A percentile compares a stretch with the other conserved stretches of the same genome.
Conservation (phyloP, 2,329 filamentous ascomycete genomes). For the Pleochaeta shiraiana region DNA sequence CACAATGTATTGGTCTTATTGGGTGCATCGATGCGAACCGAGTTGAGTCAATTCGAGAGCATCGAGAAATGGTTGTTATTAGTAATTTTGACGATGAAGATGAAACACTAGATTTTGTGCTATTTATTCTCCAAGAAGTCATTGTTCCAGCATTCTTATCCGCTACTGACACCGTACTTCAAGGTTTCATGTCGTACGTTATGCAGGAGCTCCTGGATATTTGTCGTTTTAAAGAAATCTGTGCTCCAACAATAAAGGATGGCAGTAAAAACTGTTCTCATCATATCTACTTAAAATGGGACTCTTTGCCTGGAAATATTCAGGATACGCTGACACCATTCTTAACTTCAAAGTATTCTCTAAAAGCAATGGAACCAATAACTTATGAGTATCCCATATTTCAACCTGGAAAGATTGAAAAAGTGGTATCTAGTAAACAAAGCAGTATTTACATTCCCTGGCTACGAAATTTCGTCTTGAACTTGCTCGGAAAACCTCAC, state of each 20-base stretch:
- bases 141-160: conserved; percentile 84
- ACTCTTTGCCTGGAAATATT: conserved; percentile 51
- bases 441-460: conserved; percentile 52
- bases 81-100: conserved; percentile 62
- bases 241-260: conserved; percentile 16
- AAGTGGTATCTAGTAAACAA: conserved; percentile 22
- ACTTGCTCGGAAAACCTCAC: conserved; percentile 59
- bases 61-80: conserved; percentile 64
- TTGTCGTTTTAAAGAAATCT: conserved; percentile 45
- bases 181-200: conserved; percentile 79
- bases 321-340: conserved; percentile 77
- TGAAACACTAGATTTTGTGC: conserved; percentile 69
- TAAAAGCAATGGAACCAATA: conserved; percentile 35
- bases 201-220: conserved; percentile 81
- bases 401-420: conserved; percentile 11
- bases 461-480: conserved; percentile 60
- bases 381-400: conserved; percentile 55
- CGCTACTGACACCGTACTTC: conserved; percentile 65
- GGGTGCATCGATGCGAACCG: conserved; percentile 85
- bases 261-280: conserved; percentile 24
- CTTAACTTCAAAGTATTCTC: conserved; percentile 58
- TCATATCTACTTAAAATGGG: conserved; percentile 52
- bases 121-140: conserved; percentile 69
- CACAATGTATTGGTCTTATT: conserved; percentile 67
- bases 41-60: conserved; percentile 57